These are phyloP conservation scores for Malus sieversii DNA, from an alignment of 306 rosid species.

Conservation along the genomic window DNA sequence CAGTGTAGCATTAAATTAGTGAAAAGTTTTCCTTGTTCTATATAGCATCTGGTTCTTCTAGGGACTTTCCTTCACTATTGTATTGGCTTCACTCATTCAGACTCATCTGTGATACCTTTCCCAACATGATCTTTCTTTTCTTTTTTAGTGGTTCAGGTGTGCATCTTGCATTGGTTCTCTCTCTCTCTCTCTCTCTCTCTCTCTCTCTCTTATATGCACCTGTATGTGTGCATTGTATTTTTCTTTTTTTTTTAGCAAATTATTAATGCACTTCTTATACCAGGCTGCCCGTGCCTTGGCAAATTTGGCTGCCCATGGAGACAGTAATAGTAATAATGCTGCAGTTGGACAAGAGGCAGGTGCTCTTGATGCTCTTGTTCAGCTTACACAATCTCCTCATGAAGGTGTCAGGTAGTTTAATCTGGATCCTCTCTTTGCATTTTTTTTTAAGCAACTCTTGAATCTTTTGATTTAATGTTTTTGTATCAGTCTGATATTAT, in stretches of 20 bases:
- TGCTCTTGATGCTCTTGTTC: slow-evolving; percentile 99
- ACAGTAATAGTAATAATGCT: slow-evolving; percentile 93
- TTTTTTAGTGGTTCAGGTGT: background rate
- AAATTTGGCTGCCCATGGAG: slow-evolving; percentile 99
- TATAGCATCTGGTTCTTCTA: background rate
- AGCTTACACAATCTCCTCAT: slow-evolving; percentile 87
- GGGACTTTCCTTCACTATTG: background rate
- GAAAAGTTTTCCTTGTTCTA: background rate
- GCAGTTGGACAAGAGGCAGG: slow-evolving; percentile 99
- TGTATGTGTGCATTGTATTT: background rate
- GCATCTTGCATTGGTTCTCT: background rate
- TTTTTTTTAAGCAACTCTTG: background rate
- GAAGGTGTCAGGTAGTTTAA: slow-evolving; percentile 90
- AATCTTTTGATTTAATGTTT: background rate
- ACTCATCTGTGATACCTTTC: background rate
- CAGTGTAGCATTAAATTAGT: background rate
- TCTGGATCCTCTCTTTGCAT: background rate
- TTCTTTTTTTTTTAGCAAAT: background rate
- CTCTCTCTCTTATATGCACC: background rate
- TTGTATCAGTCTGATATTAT: background rate
- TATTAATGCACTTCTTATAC: slow-evolving; percentile 19
- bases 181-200: background rate
- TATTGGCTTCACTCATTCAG: background rate
- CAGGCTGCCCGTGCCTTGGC: slow-evolving; percentile 99
- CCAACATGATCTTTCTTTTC: background rate